phyloP scores from a whole-genome alignment of 371 early-diverging fungal species.

The Mucor velutinosus region DNA sequence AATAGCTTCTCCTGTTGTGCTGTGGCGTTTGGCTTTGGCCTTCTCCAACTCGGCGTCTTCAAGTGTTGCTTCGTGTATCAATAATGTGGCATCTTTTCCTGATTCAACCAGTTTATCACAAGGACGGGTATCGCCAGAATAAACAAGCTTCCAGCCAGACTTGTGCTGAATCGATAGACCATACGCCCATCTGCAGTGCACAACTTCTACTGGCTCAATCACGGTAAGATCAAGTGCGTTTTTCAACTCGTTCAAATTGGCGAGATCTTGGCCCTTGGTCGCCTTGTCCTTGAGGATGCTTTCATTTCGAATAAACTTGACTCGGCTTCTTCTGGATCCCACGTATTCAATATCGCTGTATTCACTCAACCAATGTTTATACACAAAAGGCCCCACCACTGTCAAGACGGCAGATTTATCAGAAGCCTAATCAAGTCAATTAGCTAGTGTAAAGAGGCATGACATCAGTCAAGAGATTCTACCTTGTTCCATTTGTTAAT shows the following conservation, averaged over 20 bases:
- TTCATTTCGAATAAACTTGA: slow-evolving; percentile 42
- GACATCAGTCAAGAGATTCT: slow-evolving; percentile 6
- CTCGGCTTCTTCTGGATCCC: slow-evolving; percentile 33
- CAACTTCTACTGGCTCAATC: slow-evolving; percentile 70
- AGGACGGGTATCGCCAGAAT: slow-evolving; percentile 98
- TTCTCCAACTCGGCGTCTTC: slow-evolving; percentile 80
- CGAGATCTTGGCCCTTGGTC: slow-evolving; percentile 12
- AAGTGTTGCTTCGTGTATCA: slow-evolving; percentile 98
- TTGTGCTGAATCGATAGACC: slow-evolving; percentile 71
- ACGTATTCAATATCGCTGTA: slow-evolving; percentile 67
- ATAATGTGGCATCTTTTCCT: slow-evolving; percentile 73
- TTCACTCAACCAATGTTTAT: slow-evolving; percentile 71
- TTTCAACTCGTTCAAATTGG: slow-evolving; percentile 36
- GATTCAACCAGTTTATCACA: slow-evolving; percentile 71
- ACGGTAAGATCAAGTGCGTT: slow-evolving; percentile 49
- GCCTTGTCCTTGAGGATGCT: slow-evolving; percentile 19
- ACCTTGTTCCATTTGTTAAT: slow-evolving; percentile 67
- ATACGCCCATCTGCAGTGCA: slow-evolving; percentile 83
- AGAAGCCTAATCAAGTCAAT: not conserved
- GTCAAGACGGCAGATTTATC: slow-evolving; percentile 28
- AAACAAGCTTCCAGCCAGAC: slow-evolving; percentile 74
- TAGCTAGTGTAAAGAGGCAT: not conserved
- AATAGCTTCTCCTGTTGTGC: slow-evolving; percentile 90
- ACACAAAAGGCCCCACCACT: slow-evolving; percentile 69
- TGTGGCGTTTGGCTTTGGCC: slow-evolving; percentile 89